Evolutionary conservation across 805 yeast genomes (phyloP).

Genomic region (Torulaspora maleeae): DNA sequence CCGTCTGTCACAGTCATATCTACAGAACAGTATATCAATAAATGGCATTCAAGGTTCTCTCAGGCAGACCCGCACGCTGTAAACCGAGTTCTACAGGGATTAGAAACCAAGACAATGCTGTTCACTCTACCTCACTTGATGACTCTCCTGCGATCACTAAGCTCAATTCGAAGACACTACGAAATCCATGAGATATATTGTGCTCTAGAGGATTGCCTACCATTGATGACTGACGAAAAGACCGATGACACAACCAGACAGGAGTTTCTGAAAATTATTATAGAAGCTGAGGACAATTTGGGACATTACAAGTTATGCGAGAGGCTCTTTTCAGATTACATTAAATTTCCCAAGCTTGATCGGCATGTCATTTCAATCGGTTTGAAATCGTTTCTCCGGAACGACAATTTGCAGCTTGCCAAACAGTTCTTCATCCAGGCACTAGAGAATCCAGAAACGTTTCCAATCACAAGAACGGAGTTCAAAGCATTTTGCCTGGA

Average conservation of each 20-base stretch:
- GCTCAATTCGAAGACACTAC: conserved; percentile 9
- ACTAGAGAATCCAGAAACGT: conserved; percentile 29
- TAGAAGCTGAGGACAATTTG: conserved; percentile 20
- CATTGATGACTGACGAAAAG: conserved; percentile 5
- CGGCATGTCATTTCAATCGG: conserved; percentile 25
- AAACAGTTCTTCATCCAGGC: conserved; percentile 32
- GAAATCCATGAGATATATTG: conserved; percentile 25
- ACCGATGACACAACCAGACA: conserved; percentile 3
- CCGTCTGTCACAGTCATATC: conserved; percentile 1
- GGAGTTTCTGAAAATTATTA: conserved; percentile 16
- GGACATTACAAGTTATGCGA: conserved; percentile 26
- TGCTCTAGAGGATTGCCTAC: conserved; percentile 11
- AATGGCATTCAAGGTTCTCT: conserved; percentile 21
- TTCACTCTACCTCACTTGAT: conserved; percentile 21
- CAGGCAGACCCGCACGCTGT: conserved; percentile 14
- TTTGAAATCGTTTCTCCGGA: conserved; percentile 26
- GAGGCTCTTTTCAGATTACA: conserved; percentile 27
- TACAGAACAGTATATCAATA: conserved; percentile 4
- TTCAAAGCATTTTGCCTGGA: conserved; percentile 20
- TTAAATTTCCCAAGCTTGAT: conserved; percentile 22
- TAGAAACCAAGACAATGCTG: conserved; percentile 1
- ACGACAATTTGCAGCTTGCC: conserved; percentile 28
- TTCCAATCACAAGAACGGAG: conserved; percentile 21
- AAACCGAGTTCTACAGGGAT: conserved; percentile 9
- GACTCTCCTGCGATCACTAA: conserved; percentile 14